Evolutionary conservation across 352 stramenopile genomes (phyloP).

Genomic region (Phytophthora rubi): DNA sequence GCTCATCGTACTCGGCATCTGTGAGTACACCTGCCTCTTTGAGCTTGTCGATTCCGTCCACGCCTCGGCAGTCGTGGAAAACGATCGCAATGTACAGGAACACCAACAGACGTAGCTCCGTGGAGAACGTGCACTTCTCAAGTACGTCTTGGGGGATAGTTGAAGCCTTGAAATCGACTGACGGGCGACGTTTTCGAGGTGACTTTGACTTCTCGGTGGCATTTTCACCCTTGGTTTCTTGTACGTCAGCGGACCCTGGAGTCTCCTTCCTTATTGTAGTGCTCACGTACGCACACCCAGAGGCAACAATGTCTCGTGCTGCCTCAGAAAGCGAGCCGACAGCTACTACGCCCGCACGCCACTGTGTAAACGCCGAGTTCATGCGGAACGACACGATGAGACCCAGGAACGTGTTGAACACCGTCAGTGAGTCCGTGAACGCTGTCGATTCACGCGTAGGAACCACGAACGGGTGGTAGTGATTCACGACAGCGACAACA

Average conservation of each 20-base stretch:
- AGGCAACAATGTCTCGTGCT: conserved; percentile 73
- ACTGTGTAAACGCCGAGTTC: conserved; percentile 85
- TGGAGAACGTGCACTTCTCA: conserved; percentile 84
- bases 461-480: conserved; percentile 69
- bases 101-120: conserved; percentile 73
- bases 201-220: conserved; percentile 6
- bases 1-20: conserved; percentile 72
- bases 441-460: conserved; percentile 69
- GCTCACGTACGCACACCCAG: conserved; percentile 70
- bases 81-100: conserved; percentile 88
- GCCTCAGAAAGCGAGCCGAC: conserved; percentile 67
- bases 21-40: conserved; percentile 63
- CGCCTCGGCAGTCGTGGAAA: conserved; percentile 75
- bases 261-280: conserved; percentile 43
- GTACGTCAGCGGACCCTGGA: neutral
- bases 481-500: conserved; percentile 53
- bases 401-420: conserved; percentile 87
- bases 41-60: conserved; percentile 75
- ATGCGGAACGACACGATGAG: conserved; percentile 83
- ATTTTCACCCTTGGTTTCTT: conserved; percentile 11
- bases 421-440: conserved; percentile 82
- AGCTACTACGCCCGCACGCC: conserved; percentile 72
- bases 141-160: conserved; percentile 60
- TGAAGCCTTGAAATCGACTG: conserved; percentile 22
- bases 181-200: neutral